Evolutionary conservation across 2,329 filamentous ascomycete species (phyloP), one percentile per base, ranked within the genome.

Genomic region (Monosporascus ibericus): DNA sequence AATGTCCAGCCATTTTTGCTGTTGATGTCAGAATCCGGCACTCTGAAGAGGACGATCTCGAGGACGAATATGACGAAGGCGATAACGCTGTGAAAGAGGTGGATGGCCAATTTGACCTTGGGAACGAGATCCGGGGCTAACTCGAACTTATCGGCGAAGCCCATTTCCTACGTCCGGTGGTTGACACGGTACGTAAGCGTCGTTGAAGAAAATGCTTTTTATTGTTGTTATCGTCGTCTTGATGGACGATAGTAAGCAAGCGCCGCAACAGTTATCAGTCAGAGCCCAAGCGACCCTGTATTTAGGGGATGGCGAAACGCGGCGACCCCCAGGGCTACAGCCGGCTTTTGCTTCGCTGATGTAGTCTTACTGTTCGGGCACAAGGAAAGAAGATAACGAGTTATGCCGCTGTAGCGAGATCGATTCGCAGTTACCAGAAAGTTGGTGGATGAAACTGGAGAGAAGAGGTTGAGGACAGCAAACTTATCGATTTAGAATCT

Each of bases 1-100:
- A 86, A 86, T 0, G 80, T 77, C 82, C 83, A 86, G 55, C 77
- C 81, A 66, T 80, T 79, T 57, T 80, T 75, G 36, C 81, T 81
- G 52, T 76, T 77, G 56, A 86, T 75, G 20, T 64, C 66, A 5
- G 80, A 71, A 15, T 72, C 65, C 9, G 75, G 65, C 50, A 72
- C 70, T 40, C 72, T 73, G 63, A 86, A 84, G 46, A 86, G 75
- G 24, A 78, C 73, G 60, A 86, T 84, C 59, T 81, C 79, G 54
- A 86, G 70, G 53, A 76, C 72, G 74, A 81, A 85, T 60, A 77
- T 71, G 24, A 84, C 71, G 47, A 85, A 72, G 46, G 72, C 77
- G 24, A 83, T 60, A 47, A 80, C 58, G 53, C 78, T 74, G 70
- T 86, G 83, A 52, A 71, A 65, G 49, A 73, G 68, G 68, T 86